Base-by-base conservation (phyloP, 2,329 filamentous ascomycete species). In the Polytolypa hystricis region DNA sequence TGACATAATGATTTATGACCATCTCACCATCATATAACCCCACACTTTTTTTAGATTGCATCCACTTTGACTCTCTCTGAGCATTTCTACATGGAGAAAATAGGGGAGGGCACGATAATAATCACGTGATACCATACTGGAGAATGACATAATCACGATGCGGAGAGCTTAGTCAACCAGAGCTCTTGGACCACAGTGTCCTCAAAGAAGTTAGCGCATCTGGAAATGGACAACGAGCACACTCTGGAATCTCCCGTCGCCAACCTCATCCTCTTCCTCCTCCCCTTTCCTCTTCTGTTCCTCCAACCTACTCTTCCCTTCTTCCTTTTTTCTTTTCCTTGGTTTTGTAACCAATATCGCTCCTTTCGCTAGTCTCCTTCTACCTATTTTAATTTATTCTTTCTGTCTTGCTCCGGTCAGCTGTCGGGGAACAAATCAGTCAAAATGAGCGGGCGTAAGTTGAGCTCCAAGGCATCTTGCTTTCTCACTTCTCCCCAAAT, bases 381-480 rank as follows among this genome's bases (percentile, higher is more conserved):
- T 47, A 41, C 36, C 45, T 46, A 41, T 40, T 34, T 41, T 49
- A 49, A 46, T 51, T 47, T 45, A 40, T 43, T 40, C 19, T 30
- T 36, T 26, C 30, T 16, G 31, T 26, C 21, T 25, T 7, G 7
- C 47, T 49, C 33, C 37, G 43, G 39, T 53, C 42, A 42, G 43
- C 43, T 45, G n/a, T n/a, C n/a, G n/a, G 57, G 54, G 52, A 52
- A 52, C 49, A 54, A 51, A 44, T 51, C 49, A 50, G 63, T 63
- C 65, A 72, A 54, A 56, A 74, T 74, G 70, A 73, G 70, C 61
- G 70, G 70, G 61, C 65, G 70, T 74, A 61, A 69, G 70, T 71
- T 42, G 38, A 33, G 46, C 44, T 43, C 50, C 55, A 49, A 47
- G 54, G 55, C 52, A 53, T 50, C 32, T 17, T 37, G 14, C 21